Base-by-base conservation (phyloP, 805 yeast genomes). In the Starmerella bombicola region DNA sequence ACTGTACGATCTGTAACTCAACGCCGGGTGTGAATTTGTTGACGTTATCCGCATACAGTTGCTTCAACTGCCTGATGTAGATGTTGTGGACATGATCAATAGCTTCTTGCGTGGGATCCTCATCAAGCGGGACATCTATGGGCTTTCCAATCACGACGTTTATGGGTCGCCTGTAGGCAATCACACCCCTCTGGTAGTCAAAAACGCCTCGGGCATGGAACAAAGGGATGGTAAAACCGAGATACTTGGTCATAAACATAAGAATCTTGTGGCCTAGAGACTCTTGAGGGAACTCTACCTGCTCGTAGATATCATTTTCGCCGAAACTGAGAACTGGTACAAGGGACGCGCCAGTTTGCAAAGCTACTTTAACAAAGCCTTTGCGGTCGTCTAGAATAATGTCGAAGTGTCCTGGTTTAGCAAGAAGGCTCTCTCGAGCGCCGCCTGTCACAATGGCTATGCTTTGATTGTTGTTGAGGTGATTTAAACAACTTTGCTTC, bases 401-500 rank as follows among this genome's bases (percentile, higher is more conserved):
- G 43, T 80, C 79, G 49, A 74, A 70, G 1, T 61, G 56, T 5
- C 42, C 39, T 3, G 52, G 52, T 40, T 67, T 65, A 5, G 82
- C 73, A 21, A 82, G 58, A 28, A 91, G 64, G 1, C 93, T 76
- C 55, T 91, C 98, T 45, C 84, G 80, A 0, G 97, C 97, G 0
- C 98, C 98, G 2, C 98, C 98, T 19, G 91, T 77, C 1, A 91
- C 97, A 43, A 91, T 77, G 47, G 88, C 80, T 10, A 86, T 79
- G 2, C 93, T 80, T 51, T 74, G 77, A 48, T 78, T 74, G 42
- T 74, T 70, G 37, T 61, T 57, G 35, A 91, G 66, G 21, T 83
- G 66, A 20, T 76, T 68, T 46, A 71, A 62, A 33, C 91, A 80
- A 49, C 86, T 84, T 35, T 64, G 66, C 40, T 76, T 78, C 0